phyloP scores from a whole-genome alignment of 2,329 filamentous ascomycete species.

The Scopulariopsis brevicaulis region DNA sequence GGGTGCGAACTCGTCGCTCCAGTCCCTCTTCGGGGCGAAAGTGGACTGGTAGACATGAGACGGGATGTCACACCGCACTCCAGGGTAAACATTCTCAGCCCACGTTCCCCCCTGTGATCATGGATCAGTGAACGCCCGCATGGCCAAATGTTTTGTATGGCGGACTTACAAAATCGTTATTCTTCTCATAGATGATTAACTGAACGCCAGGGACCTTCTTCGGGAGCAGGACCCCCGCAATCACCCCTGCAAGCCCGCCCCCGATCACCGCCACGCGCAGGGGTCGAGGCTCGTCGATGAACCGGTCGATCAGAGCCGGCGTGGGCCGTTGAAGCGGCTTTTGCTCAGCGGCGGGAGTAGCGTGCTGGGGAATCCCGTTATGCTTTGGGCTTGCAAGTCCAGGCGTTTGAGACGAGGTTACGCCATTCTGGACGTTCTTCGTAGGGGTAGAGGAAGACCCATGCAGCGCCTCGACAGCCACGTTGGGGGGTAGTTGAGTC shows the following conservation, averaged over 20 bases:
- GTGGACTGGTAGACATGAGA: conserved; percentile 60
- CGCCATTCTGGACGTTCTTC: not conserved
- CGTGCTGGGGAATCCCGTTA: not conserved
- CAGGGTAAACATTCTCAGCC: conserved; percentile 49
- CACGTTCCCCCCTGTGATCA: conserved; percentile 34
- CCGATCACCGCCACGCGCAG: conserved; percentile 23
- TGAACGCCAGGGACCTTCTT: conserved; percentile 57
- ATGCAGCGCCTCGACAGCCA: not conserved
- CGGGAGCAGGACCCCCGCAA: conserved; percentile 54
- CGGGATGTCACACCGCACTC: conserved; percentile 57
- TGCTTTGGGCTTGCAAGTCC: too few species aligned
- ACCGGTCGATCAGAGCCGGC: conserved; percentile 14
- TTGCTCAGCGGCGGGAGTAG: not conserved
- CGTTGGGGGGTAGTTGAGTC: not conserved
- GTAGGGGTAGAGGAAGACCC: not conserved
- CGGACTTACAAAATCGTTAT: conserved; percentile 46
- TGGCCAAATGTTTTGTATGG: not conserved
- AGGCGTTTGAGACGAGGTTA: not conserved
- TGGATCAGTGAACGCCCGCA: not conserved
- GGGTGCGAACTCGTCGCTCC: conserved; percentile 57
- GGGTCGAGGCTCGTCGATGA: conserved; percentile 21
- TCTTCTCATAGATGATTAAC: conserved; percentile 58
- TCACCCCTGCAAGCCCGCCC: conserved; percentile 23
- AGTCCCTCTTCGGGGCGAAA: conserved; percentile 56
- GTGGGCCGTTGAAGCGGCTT: not conserved